Evolutionary conservation across 1,284 basidiomycete genomes (phyloP), one percentile per base, ranked within the genome.

Genomic region (Cutaneotrichosporon sp.): DNA sequence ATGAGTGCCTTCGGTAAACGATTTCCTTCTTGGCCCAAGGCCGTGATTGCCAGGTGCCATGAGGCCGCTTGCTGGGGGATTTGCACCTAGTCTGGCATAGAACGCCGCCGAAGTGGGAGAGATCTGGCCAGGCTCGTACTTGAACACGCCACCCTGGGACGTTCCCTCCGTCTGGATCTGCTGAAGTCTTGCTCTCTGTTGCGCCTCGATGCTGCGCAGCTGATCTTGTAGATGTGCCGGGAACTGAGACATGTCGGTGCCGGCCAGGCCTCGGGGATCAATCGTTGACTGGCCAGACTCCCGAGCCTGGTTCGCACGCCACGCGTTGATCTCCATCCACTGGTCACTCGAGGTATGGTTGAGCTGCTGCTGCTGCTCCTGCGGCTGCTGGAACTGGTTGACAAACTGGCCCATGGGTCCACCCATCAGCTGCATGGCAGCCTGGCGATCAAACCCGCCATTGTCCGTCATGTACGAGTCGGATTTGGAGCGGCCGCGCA

Each of bases 81-180:
- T n/a, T n/a, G n/a, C 60, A 14, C 68, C 66, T 17, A 70, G 57
- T 35, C 62, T 64, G 34, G 58, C 64, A 57, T 68, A 74, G 50
- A 67, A 69, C 19, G 62, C 68, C 54, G 65, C 58, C 14, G 66
- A 70, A 10, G 64, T 71, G 22, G 66, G 71, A 37, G 64, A 74
- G 43, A 72, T 59, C 47, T 67, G 62, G 17, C 66, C 62, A 11
- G 68, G 62, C 38, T 61, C 59, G 54, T 65, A 66, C 46, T 65
- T 66, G 53, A 63, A 53, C 11, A 55, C 38, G 46, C 59, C 29
- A 38, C 34, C 12, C 38, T 41, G 25, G 24, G 47, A n/a, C 27
- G 20, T 11, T 22, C 22, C 39, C 22, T 38, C 47, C 32, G 31
- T 61, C 56, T 47, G 59, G 56, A 46, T 62, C 61, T 59, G 53